These are phyloP conservation scores for Epichloe uncinata DNA, from an alignment of 2,329 filamentous ascomycete genomes.

Conservation along the genomic window DNA sequence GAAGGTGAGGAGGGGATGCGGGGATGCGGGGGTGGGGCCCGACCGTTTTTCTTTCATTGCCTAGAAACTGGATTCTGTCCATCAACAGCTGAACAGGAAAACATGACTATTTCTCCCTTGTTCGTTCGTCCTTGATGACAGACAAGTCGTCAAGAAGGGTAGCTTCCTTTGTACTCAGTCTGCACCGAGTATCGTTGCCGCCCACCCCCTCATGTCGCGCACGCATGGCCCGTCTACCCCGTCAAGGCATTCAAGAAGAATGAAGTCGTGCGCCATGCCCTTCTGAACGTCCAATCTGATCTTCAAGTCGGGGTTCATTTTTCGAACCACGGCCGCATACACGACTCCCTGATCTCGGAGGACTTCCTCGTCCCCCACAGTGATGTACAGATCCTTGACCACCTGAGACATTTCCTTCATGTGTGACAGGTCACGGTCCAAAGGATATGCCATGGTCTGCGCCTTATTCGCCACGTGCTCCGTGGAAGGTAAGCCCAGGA, in stretches of 20 bases:
- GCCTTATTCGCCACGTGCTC: not conserved
- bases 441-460: slow-evolving; percentile 3
- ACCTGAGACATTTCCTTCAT: slow-evolving; percentile 4
- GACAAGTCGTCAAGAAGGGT: too few species aligned
- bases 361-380: slow-evolving; percentile 6
- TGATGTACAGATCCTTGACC: slow-evolving; percentile 2
- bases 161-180: not conserved
- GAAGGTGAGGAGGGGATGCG: not conserved
- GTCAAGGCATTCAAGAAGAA: slow-evolving; percentile 6
- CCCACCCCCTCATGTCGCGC: slow-evolving; percentile 2
- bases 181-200: not conserved
- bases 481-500: not conserved
- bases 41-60: not conserved
- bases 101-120: too few species aligned
- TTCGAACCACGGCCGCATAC: slow-evolving; percentile 3
- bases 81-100: too few species aligned
- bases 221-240: slow-evolving; percentile 3
- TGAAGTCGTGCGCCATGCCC: slow-evolving; percentile 7
- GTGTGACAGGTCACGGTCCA: slow-evolving; percentile 4
- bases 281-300: slow-evolving; percentile 3
- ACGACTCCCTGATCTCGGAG: slow-evolving; percentile 4
- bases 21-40: not conserved
- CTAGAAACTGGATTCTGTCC: too few species aligned
- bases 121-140: too few species aligned
- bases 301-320: slow-evolving; percentile 5